Evolutionary conservation across 192 early-diverging fungal species (phyloP).

Genomic region (Dissophora globulifera): DNA sequence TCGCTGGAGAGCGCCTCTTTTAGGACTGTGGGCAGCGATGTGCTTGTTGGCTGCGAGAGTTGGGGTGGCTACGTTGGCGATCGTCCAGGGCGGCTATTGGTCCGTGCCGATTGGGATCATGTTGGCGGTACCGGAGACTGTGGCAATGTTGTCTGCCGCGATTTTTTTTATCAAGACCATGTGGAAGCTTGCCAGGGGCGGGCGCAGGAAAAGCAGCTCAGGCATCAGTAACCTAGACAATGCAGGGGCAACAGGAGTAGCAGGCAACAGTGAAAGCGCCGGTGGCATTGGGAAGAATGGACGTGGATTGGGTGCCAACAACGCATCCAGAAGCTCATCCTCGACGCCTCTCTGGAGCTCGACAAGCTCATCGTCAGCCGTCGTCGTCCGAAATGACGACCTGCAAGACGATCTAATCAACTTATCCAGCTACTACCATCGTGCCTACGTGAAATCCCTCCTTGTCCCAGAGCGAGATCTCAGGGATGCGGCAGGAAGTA

Average conservation of each 20-base stretch:
- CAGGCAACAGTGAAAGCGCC: too few relatives aligned
- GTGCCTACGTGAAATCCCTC: conserved; percentile 34
- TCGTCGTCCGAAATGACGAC: not conserved
- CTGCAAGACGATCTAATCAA: conserved; percentile 30
- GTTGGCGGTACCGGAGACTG: conserved; percentile 40
- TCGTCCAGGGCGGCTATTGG: conserved; percentile 44
- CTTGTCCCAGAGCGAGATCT: conserved; percentile 23
- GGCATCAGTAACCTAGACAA: too few relatives aligned
- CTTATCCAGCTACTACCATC: conserved; percentile 41
- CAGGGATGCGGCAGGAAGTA: conserved; percentile 38
- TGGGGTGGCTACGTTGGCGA: conserved; percentile 16
- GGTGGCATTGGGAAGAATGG: too few relatives aligned
- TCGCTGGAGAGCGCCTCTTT: conserved; percentile 38
- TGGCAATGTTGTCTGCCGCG: conserved; percentile 27
- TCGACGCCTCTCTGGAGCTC: conserved; percentile 29
- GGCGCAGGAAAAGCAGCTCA: too few relatives aligned
- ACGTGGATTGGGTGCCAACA: too few relatives aligned
- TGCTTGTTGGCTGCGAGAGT: conserved; percentile 23
- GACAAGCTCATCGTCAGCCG: not conserved
- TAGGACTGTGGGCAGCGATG: conserved; percentile 37
- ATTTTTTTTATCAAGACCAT: conserved; percentile 48
- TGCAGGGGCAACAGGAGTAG: not conserved
- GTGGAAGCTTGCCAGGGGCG: too few relatives aligned
- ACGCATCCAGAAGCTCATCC: conserved; percentile 23
- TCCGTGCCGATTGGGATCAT: conserved; percentile 34